Evolutionary conservation across 257 asterid genomes (phyloP).

Genomic region (Plantago elongata): DNA sequence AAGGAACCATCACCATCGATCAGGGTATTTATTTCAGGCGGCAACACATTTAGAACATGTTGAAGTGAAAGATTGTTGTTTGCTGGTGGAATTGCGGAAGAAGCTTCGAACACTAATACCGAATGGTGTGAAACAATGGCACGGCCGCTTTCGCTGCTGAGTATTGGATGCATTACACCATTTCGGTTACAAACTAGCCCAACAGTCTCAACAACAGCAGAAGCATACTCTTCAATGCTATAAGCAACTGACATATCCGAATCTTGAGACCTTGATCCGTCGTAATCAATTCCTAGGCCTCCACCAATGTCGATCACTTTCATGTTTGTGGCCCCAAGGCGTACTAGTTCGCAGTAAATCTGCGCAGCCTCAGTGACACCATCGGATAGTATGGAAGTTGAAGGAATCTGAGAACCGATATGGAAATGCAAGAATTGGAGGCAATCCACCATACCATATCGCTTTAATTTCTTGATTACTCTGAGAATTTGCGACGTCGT

Average conservation of each 20-base stretch:
- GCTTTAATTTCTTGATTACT: slow-evolving; percentile 45
- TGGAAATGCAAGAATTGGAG: slow-evolving; percentile 57
- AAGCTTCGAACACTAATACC: slow-evolving; percentile 44
- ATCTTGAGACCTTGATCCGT: slow-evolving; percentile 46
- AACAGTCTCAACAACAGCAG: slow-evolving; percentile 52
- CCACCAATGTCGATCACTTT: slow-evolving; percentile 53
- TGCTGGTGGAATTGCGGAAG: slow-evolving; percentile 25
- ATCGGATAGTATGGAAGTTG: slow-evolving; percentile 41
- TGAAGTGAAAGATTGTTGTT: slow-evolving; percentile 27
- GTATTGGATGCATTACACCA: slow-evolving; percentile 41
- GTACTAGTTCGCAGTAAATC: slow-evolving; percentile 47
- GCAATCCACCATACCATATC: slow-evolving; percentile 48
- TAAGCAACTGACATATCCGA: slow-evolving; percentile 52
- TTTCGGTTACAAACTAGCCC: slow-evolving; percentile 40
- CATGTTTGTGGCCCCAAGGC: slow-evolving; percentile 48
- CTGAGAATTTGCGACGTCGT: slow-evolving; percentile 48
- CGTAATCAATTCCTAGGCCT: slow-evolving; percentile 62
- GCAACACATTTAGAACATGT: slow-evolving; percentile 33
- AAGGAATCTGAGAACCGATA: slow-evolving; percentile 59
- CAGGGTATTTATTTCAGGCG: slow-evolving; percentile 44
- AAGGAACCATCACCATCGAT: slow-evolving; percentile 36
- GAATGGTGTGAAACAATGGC: slow-evolving; percentile 70
- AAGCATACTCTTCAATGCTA: slow-evolving; percentile 46
- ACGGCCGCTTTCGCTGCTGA: slow-evolving; percentile 61
- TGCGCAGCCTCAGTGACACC: slow-evolving; percentile 61